Percentiles rank a stretch among this genome's conserved stretches.
phyloP scores from a whole-genome alignment of 1,139 yeast species.

The Magnusiomyces clavatus region DNA sequence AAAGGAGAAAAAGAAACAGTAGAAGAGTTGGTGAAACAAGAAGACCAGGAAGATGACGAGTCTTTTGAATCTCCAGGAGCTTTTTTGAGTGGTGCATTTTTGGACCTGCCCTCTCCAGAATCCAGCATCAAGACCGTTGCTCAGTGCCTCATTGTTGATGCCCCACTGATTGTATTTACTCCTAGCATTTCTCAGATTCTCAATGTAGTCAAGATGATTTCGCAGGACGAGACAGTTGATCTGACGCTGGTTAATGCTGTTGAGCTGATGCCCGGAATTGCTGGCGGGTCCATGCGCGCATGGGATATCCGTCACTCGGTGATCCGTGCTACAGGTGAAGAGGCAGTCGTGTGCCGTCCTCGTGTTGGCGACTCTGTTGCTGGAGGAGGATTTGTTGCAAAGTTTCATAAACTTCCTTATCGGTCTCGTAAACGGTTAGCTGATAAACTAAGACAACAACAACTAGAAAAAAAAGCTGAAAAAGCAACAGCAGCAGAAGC shows the following conservation, averaged over 20 bases:
- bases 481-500: neutral
- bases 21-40: neutral
- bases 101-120: constrained; percentile 40
- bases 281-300: constrained; percentile 36
- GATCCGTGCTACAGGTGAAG: constrained; percentile 35
- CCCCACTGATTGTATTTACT: constrained; percentile 38
- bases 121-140: constrained; percentile 30
- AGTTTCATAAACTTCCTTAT: constrained; percentile 25
- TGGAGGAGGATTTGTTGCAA: constrained; percentile 40
- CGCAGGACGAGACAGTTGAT: constrained; percentile 27
- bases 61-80: constrained; percentile 18
- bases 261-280: constrained; percentile 40
- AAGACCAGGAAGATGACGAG: neutral
- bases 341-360: constrained; percentile 41
- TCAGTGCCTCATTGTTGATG: constrained; percentile 32
- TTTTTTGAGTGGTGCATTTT: constrained; percentile 37
- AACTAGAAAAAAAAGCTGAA: constrained; percentile 3
- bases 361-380: constrained; percentile 40
- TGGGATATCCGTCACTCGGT: constrained; percentile 31
- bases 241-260: constrained; percentile 35
- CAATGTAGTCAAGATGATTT: constrained; percentile 28
- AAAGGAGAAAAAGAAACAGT: neutral
- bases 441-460: constrained; percentile 1
- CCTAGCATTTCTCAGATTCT: constrained; percentile 42
- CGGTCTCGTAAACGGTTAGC: neutral